phyloP scores from a whole-genome alignment of 164 flowering plant species.

The Nymphaea thermarum region DNA sequence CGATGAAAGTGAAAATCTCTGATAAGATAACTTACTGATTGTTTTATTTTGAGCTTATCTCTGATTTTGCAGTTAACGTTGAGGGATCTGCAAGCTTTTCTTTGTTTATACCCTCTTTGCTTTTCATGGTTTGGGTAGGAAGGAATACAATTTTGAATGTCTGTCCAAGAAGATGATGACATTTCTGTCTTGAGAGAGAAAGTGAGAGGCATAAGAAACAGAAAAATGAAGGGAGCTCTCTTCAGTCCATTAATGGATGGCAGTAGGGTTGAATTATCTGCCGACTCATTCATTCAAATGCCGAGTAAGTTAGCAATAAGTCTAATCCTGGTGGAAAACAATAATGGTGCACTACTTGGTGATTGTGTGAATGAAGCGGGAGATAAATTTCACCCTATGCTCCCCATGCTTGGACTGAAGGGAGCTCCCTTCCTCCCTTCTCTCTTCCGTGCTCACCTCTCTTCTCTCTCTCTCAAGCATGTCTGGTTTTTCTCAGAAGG shows the following conservation, averaged over 20 bases:
- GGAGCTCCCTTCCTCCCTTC: conserved; percentile 38
- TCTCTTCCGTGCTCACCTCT: neutral
- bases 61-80: no score
- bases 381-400: conserved; percentile 43
- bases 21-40: no score
- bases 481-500: no score
- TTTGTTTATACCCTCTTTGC: no score
- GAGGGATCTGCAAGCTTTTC: no score
- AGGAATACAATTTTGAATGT: no score
- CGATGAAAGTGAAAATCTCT: no score
- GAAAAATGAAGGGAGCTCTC: conserved; percentile 46
- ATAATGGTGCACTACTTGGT: conserved; percentile 24
- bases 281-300: conserved; percentile 90
- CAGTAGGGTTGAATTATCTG: conserved; percentile 61
- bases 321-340: neutral
- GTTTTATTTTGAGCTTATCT: no score
- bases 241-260: conserved; percentile 84
- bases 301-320: conserved; percentile 27
- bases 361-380: conserved; percentile 96
- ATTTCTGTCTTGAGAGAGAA: neutral
- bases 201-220: no score
- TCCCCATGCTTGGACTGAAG: conserved; percentile 61
- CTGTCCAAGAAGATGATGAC: no score
- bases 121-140: no score
- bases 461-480: neutral